Percentiles rank a stretch among this genome's conserved stretches.
phyloP scores from a whole-genome alignment of 2,329 filamentous ascomycete species.

The Ramularia endophylla region DNA sequence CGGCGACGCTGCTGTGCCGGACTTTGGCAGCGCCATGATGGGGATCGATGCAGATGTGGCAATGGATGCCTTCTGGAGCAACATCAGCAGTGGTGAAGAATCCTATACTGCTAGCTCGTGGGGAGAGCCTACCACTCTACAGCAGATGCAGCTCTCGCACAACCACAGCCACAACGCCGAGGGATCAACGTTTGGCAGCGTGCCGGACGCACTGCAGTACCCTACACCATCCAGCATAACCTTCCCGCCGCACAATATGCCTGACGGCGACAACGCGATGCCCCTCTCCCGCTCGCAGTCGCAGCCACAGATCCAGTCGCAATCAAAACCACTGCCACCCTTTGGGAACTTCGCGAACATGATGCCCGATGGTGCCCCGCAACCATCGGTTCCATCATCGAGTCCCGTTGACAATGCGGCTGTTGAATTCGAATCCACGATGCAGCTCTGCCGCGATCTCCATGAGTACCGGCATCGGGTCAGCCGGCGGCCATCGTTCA shows the following conservation, averaged over 20 bases:
- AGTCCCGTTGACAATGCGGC: slow-evolving; percentile 1
- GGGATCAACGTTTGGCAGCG: no score
- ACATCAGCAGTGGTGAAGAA: neutral
- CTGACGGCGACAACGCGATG: no score
- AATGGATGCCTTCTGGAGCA: slow-evolving; percentile 3
- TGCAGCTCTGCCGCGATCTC: slow-evolving; percentile 8
- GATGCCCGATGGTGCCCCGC: neutral
- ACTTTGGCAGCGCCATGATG: no score
- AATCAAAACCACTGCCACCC: neutral
- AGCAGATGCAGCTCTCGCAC: neutral
- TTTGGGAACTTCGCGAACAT: slow-evolving; percentile 1
- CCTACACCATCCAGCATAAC: no score
- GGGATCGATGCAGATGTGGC: slow-evolving; percentile 3
- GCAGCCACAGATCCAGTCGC: no score
- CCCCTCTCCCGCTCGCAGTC: no score
- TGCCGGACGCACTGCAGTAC: no score
- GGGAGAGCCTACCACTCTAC: neutral
- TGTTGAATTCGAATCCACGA: slow-evolving; percentile 3
- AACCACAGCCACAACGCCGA: no score
- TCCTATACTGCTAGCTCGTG: neutral
- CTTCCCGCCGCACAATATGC: no score
- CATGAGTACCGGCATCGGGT: slow-evolving; percentile 7
- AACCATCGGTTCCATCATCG: neutral
- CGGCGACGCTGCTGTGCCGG: neutral
- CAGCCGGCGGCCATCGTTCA: neutral